Percentiles rank a stretch among this genome's conserved stretches.
These are phyloP conservation scores for Rhizopogon roseolus DNA, from an alignment of 768 basidiomycete species.

Conservation along the genomic window DNA sequence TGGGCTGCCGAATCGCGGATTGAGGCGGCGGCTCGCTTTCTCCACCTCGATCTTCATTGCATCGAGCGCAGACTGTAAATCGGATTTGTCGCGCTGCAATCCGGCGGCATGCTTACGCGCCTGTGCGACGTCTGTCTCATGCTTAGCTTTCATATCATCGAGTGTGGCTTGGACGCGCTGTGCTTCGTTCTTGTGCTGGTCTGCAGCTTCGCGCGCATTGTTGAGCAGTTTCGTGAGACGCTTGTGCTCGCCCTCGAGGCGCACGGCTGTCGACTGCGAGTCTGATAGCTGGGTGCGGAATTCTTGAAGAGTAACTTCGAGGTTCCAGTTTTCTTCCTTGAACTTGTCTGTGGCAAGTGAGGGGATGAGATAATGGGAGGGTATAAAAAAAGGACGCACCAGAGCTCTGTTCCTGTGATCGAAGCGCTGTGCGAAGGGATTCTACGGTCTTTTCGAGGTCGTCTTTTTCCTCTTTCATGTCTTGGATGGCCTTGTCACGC, in stretches of 20 bases:
- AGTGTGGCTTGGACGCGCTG: slow-evolving; percentile 62
- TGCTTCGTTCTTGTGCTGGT: slow-evolving; percentile 82
- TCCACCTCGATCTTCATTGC: slow-evolving; percentile 66
- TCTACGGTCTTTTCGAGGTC: slow-evolving; percentile 80
- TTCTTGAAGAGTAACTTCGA: slow-evolving; percentile 91
- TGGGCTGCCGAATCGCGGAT: slow-evolving; percentile 64
- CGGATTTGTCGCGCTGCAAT: slow-evolving; percentile 87
- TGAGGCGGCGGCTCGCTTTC: slow-evolving; percentile 54
- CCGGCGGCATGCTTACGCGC: slow-evolving; percentile 85
- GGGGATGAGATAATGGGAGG: neutral
- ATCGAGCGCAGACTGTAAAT: slow-evolving; percentile 81
- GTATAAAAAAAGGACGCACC: slow-evolving; percentile 39
- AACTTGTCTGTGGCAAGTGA: slow-evolving; percentile 62
- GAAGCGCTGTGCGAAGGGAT: slow-evolving; percentile 64
- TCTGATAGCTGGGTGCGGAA: slow-evolving; percentile 66
- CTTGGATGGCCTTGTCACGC: slow-evolving; percentile 88
- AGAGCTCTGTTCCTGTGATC: slow-evolving; percentile 74
- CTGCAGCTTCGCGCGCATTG: slow-evolving; percentile 65
- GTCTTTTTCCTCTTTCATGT: slow-evolving; percentile 89
- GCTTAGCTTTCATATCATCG: slow-evolving; percentile 80
- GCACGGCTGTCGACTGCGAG: slow-evolving; percentile 57
- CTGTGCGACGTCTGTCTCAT: slow-evolving; percentile 92
- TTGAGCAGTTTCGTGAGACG: slow-evolving; percentile 74
- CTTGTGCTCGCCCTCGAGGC: slow-evolving; percentile 80
- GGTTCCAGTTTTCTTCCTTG: slow-evolving; percentile 99